Evolutionary conservation across 2,329 filamentous ascomycete genomes (phyloP), one percentile per base, ranked within the genome.

Genomic region (Colletotrichum tropicicola): DNA sequence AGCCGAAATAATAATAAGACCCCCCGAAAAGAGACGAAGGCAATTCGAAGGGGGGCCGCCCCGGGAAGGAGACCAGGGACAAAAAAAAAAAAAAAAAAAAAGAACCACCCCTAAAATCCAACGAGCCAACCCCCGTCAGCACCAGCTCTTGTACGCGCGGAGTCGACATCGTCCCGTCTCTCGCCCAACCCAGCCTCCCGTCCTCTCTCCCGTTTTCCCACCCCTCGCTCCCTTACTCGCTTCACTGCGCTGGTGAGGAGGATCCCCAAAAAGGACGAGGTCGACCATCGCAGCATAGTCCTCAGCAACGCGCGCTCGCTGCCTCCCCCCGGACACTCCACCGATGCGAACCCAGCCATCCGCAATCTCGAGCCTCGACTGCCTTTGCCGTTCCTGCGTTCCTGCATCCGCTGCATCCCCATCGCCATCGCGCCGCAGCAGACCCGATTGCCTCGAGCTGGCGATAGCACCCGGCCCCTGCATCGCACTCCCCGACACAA

Each of bases 301-400:
- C 60, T 70, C 68, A 32, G 70, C 71, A 69, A 73, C 71, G 68
- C 58, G 55, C 68, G 58, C 70, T 67, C 70, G 54, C 41, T 35
- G 58, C 39, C 66, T 48, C 67, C 69, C 69, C 69, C n/a, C 55
- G 68, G 68, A 70, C 72, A 72, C 72, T 71, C 75, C 74, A 70
- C 74, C 74, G 75, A 81, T 81, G 78, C 75, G 74, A 69, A 71
- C 73, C 80, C 80, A 82, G 79, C 82, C 81, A 80, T 82, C 75
- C 73, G 71, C 72, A 75, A 73, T 70, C 73, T 75, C 76, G 77
- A 78, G 70, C 65, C 62, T 70, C 73, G 70, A 76, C 70, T 70
- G 65, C 68, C 70, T 71, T 73, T 70, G 52, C 51, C 43, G 70
- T 73, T 74, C 70, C 72, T 73, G 70, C 69, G 60, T 68, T 60